phyloP scores from a whole-genome alignment of 1,284 basidiomycete genomes.

The Irpex lacteus region DNA sequence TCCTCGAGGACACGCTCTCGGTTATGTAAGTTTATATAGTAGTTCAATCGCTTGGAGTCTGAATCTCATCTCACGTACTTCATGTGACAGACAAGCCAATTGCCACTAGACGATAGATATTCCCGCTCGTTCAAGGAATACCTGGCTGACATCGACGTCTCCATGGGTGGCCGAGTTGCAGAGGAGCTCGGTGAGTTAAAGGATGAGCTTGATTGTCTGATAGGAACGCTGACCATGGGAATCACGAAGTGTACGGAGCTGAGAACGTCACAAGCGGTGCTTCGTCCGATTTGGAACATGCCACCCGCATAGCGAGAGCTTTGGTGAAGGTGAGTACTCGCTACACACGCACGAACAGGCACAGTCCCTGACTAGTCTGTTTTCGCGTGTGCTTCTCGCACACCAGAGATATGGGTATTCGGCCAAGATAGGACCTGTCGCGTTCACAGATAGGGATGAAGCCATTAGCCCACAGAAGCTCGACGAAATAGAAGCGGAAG shows the following conservation, averaged over 20 bases:
- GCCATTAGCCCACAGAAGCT: slow-evolving; percentile 70
- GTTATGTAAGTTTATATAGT: slow-evolving; percentile 57
- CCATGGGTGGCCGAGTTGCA: slow-evolving; percentile 90
- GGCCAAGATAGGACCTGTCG: slow-evolving; percentile 79
- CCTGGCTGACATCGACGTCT: slow-evolving; percentile 82
- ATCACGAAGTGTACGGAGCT: slow-evolving; percentile 72
- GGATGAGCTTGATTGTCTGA: slow-evolving; percentile 5
- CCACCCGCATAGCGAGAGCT: slow-evolving; percentile 76
- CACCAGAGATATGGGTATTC: slow-evolving; percentile 78
- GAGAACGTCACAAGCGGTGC: slow-evolving; percentile 92
- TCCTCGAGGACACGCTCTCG: slow-evolving; percentile 89
- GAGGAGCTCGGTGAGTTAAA: slow-evolving; percentile 76
- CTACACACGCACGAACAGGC: slow-evolving; percentile 8
- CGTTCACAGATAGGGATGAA: slow-evolving; percentile 69
- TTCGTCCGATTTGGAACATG: slow-evolving; percentile 78
- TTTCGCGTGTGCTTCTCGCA: background rate
- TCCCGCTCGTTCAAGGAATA: slow-evolving; percentile 75
- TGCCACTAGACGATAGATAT: slow-evolving; percentile 81
- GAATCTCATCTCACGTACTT: background rate
- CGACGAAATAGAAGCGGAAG: slow-evolving; percentile 84
- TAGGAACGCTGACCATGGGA: background rate
- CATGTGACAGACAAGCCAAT: slow-evolving; percentile 67
- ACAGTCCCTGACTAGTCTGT: slow-evolving; percentile 3
- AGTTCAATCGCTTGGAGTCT: background rate
- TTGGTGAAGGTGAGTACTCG: slow-evolving; percentile 80